These are phyloP conservation scores for Fagopyrum homotropicum DNA, from an alignment of 148 eudicot genomes.

Conservation along the genomic window DNA sequence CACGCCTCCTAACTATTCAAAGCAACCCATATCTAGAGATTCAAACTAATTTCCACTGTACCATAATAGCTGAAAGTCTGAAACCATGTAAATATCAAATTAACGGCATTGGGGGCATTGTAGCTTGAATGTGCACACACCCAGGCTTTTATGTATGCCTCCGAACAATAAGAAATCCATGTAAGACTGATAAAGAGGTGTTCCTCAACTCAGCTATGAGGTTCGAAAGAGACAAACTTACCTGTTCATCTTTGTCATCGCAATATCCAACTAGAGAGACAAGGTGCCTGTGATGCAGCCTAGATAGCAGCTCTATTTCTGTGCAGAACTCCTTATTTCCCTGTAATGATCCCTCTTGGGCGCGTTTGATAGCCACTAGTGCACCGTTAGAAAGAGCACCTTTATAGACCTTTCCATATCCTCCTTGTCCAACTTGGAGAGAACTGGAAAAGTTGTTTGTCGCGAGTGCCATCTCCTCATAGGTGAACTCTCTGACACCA, in stretches of 20 bases:
- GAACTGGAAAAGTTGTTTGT: conserved; percentile 46
- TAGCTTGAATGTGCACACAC: not conserved
- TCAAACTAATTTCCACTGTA: not conserved
- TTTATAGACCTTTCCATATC: conserved; percentile 83
- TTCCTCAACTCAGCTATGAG: not conserved
- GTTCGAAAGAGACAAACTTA: conserved; percentile 13
- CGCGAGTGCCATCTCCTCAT: conserved; percentile 58
- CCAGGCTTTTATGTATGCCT: not conserved
- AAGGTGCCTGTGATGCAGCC: conserved; percentile 81
- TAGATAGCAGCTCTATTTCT: conserved; percentile 77
- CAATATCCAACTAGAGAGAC: conserved; percentile 81
- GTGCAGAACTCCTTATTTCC: conserved; percentile 83
- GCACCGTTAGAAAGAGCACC: conserved; percentile 51
- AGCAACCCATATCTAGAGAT: not conserved
- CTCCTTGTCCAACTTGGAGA: conserved; percentile 79
- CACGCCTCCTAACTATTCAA: not conserved
- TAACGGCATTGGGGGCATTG: not conserved
- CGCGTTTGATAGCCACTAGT: conserved; percentile 76
- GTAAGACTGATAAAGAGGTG: not conserved
- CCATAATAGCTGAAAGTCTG: not conserved
- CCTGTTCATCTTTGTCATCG: conserved; percentile 81
- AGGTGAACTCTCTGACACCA: conserved; percentile 68
- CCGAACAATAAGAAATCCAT: not conserved
- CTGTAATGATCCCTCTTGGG: conserved; percentile 80
- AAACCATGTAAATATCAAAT: not conserved